Evolutionary conservation across 2,329 filamentous ascomycete species (phyloP).

Genomic region (Phyllosticta citribraziliensis): DNA sequence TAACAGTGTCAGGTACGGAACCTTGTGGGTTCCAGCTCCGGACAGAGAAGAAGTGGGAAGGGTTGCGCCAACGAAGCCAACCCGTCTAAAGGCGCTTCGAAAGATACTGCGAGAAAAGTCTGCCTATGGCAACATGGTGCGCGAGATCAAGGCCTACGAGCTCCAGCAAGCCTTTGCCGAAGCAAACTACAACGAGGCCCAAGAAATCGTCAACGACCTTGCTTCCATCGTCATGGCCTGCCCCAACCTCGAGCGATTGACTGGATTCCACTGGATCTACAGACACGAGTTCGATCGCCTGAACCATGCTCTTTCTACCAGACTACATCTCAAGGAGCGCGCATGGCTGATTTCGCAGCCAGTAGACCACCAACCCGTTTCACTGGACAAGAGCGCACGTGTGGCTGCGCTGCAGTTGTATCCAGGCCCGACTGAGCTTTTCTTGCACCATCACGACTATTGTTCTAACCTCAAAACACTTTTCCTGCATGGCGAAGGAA

Average conservation of each 20-base stretch:
- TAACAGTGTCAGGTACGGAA: slow-evolving; percentile 35
- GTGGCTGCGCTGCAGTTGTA: slow-evolving; percentile 32
- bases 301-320: slow-evolving; percentile 46
- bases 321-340: slow-evolving; percentile 44
- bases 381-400: slow-evolving; percentile 5
- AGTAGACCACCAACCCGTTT: neutral
- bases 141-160: slow-evolving; percentile 43
- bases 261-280: slow-evolving; percentile 45
- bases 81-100: slow-evolving; percentile 44
- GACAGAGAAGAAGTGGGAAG: slow-evolving; percentile 27
- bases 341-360: slow-evolving; percentile 40
- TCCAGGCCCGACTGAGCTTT: slow-evolving; percentile 36
- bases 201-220: slow-evolving; percentile 42
- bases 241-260: slow-evolving; percentile 45
- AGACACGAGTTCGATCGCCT: slow-evolving; percentile 45
- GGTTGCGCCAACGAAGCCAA: slow-evolving; percentile 35
- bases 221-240: slow-evolving; percentile 50
- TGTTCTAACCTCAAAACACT: slow-evolving; percentile 45
- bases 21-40: slow-evolving; percentile 36
- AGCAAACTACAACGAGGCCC: slow-evolving; percentile 30
- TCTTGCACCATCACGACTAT: slow-evolving; percentile 43
- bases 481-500: slow-evolving; percentile 35
- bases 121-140: slow-evolving; percentile 42
- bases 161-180: slow-evolving; percentile 32
- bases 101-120: slow-evolving; percentile 44